Evolutionary conservation across 78 protist genomes (phyloP).

Genomic region (Isochrysis galbana): DNA sequence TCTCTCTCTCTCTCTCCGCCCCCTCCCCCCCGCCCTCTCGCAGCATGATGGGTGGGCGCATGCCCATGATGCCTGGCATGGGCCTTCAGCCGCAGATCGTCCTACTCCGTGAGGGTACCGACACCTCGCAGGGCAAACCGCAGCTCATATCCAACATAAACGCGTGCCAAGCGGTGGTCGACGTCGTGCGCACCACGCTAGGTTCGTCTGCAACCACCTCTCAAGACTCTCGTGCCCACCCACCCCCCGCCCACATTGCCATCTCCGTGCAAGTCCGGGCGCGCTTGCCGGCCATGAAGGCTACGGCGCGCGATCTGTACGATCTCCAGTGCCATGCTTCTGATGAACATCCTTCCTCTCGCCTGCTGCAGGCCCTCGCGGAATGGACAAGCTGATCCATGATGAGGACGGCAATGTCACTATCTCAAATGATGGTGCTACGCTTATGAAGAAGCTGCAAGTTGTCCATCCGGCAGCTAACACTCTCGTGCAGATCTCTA

Average conservation of each 20-base stretch:
- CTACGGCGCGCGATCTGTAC: no score
- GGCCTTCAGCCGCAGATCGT: constrained; percentile 81
- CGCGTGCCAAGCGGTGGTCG: constrained; percentile 72
- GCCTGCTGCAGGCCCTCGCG: no score
- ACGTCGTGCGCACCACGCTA: constrained; percentile 78
- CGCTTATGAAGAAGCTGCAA: constrained; percentile 96
- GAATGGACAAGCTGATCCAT: constrained; percentile 81
- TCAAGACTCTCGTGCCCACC: no score
- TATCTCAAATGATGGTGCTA: constrained; percentile 99
- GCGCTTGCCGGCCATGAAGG: no score
- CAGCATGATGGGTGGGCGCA: no score
- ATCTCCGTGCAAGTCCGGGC: no score
- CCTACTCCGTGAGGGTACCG: constrained; percentile 98
- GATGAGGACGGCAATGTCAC: constrained; percentile 63
- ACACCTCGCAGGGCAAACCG: constrained; percentile 96
- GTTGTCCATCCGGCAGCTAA: constrained; percentile 99
- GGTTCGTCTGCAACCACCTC: no score
- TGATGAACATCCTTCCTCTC: no score
- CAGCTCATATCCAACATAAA: constrained; percentile 97
- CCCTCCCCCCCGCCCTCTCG: no score
- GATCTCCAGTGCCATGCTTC: no score
- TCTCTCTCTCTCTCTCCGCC: no score
- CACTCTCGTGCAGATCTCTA: constrained; percentile 91
- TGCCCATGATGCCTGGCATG: not conserved
- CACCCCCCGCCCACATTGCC: no score